These are phyloP conservation scores for Misopates orontium DNA, from an alignment of 257 asterid genomes.

Conservation along the genomic window DNA sequence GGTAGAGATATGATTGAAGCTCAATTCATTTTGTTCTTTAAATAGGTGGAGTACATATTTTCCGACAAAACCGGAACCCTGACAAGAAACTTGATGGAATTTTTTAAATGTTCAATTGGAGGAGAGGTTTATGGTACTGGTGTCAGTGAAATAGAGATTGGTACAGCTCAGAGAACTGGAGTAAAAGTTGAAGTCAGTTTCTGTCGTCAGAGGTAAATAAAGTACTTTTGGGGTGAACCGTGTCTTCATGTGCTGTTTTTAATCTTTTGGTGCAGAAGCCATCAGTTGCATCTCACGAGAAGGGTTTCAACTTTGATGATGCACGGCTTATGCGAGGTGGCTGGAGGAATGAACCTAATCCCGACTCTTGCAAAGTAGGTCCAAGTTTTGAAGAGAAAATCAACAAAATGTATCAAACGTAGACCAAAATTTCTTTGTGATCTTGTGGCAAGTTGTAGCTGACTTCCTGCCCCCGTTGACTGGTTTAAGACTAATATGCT, in stretches of 20 bases:
- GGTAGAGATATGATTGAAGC: too few relatives aligned
- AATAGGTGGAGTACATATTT: conserved; percentile 95
- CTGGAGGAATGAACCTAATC: conserved; percentile 95
- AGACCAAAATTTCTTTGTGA: too few relatives aligned
- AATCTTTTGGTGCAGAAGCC: conserved; percentile 60
- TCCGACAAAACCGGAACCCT: conserved; percentile 99
- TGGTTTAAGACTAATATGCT: too few relatives aligned
- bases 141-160: conserved; percentile 92
- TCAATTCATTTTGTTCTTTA: conserved; percentile 21
- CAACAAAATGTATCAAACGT: too few relatives aligned
- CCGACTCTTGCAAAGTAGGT: conserved; percentile 89
- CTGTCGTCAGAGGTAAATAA: conserved; percentile 23
- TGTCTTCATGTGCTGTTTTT: conserved; percentile 29
- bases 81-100: conserved; percentile 97
- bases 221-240: not conserved
- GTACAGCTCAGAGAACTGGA: conserved; percentile 85
- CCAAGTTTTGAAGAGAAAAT: not conserved
- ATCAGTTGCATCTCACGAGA: conserved; percentile 62
- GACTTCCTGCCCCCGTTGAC: too few relatives aligned
- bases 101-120: conserved; percentile 95
- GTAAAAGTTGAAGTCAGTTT: conserved; percentile 64
- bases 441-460: too few relatives aligned
- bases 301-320: conserved; percentile 96
- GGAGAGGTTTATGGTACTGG: conserved; percentile 97
- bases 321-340: conserved; percentile 91